phyloP scores from a whole-genome alignment of 1,284 basidiomycete genomes.

The Puccinia triticina region DNA sequence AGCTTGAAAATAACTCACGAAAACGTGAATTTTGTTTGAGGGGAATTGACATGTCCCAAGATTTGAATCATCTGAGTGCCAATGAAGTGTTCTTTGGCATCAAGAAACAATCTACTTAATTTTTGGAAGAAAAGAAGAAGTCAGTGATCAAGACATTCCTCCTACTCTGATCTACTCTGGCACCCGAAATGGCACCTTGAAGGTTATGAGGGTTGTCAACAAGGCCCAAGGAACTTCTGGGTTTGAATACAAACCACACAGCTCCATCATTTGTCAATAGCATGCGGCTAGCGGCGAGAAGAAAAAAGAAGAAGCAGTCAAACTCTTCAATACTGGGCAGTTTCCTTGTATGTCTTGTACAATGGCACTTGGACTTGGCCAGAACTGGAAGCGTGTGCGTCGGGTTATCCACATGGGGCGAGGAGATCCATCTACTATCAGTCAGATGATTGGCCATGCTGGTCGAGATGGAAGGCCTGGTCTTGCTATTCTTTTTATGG shows the following conservation, averaged over 20 bases:
- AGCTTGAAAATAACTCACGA: no score
- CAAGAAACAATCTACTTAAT: neutral
- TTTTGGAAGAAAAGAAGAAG: neutral
- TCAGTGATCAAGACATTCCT: neutral
- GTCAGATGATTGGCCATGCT: neutral
- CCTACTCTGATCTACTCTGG: neutral
- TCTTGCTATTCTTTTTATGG: neutral
- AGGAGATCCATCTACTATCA: neutral
- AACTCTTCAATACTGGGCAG: neutral
- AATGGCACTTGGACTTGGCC: no score
- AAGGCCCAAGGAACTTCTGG: neutral
- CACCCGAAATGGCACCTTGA: neutral
- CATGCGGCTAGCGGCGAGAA: neutral
- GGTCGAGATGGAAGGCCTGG: neutral
- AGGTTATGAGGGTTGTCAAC: no score
- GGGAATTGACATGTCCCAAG: no score
- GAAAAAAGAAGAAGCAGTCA: neutral
- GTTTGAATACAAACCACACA: neutral
- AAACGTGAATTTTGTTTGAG: no score
- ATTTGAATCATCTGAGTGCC: no score
- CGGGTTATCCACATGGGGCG: no score
- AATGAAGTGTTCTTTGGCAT: no score
- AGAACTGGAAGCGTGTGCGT: no score
- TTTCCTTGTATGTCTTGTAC: neutral
- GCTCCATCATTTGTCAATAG: neutral